phyloP scores from a whole-genome alignment of 257 asterid species.

The Nicotiana attenuata region DNA sequence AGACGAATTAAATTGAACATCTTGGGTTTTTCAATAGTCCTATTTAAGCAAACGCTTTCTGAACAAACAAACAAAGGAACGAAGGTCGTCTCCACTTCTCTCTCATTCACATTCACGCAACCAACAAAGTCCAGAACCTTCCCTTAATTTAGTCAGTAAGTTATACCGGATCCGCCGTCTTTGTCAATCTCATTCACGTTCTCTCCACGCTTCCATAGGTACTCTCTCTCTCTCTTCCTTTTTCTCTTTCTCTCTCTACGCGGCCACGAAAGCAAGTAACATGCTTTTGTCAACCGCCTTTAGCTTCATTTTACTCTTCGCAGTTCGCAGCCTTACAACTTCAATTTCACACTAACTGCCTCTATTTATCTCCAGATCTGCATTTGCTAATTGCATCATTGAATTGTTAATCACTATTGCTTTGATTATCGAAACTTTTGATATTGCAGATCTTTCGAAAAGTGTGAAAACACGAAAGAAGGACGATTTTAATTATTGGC shows the following conservation, averaged over 20 bases:
- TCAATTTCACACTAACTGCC: neutral
- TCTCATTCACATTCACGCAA: neutral
- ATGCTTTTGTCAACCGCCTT: constrained; percentile 9
- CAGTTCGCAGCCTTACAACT: neutral
- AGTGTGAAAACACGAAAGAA: neutral
- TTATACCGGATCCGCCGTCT: constrained; percentile 5
- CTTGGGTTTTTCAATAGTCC: neutral
- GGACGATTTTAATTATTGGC: neutral
- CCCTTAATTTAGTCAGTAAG: neutral
- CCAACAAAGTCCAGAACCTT: neutral
- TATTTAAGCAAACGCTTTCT: neutral
- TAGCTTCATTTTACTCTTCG: constrained; percentile 2
- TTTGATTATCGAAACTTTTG: neutral
- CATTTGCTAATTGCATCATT: neutral
- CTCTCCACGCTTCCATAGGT: neutral
- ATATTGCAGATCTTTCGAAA: neutral
- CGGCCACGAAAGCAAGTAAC: neutral
- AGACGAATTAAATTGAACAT: no score
- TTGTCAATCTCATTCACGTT: neutral
- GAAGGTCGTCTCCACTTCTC: neutral
- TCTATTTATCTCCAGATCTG: neutral
- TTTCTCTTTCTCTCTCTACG: neutral
- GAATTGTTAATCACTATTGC: neutral
- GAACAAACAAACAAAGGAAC: neutral
- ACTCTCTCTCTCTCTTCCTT: neutral